Evolutionary conservation across 1,284 basidiomycete species (phyloP).

Genomic region (Porodaedalea pini): DNA sequence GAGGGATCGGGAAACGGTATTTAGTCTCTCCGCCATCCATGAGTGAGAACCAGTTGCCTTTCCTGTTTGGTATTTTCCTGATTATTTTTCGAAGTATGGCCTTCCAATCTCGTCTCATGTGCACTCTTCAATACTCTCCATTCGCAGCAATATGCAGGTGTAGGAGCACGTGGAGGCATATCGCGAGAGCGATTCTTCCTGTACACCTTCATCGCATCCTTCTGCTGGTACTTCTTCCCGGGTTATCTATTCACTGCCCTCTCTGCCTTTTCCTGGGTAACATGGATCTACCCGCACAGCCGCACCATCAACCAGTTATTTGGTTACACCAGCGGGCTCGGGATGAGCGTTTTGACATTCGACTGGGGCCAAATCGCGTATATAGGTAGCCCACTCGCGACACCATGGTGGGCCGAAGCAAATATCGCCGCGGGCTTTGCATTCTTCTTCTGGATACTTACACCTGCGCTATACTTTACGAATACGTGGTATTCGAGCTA

Average conservation of each 20-base stretch:
- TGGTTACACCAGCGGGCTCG: slow-evolving; percentile 28
- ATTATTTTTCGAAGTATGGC: slow-evolving; percentile 40
- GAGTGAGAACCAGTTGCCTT: slow-evolving; percentile 36
- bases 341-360: slow-evolving; percentile 37
- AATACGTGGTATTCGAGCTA: slow-evolving; percentile 30
- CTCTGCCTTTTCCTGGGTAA: slow-evolving; percentile 67
- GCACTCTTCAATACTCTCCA: slow-evolving; percentile 57
- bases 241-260: slow-evolving; percentile 41
- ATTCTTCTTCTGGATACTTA: slow-evolving; percentile 39
- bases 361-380: slow-evolving; percentile 46
- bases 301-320: slow-evolving; percentile 41
- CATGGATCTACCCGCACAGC: slow-evolving; percentile 53
- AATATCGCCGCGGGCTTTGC: slow-evolving; percentile 37
- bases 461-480: slow-evolving; percentile 29
- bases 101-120: slow-evolving; percentile 46
- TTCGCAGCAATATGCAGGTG: slow-evolving; percentile 49
- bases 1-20: slow-evolving; percentile 36
- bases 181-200: slow-evolving; percentile 50
- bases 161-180: slow-evolving; percentile 38
- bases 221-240: slow-evolving; percentile 50
- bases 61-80: neutral
- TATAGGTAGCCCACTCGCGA: slow-evolving; percentile 59
- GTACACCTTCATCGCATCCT: slow-evolving; percentile 34
- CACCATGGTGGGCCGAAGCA: slow-evolving; percentile 40
- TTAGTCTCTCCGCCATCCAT: slow-evolving; percentile 36